Conservation (phyloP, 176 grass and related monocot genomes). For the Zea mays region DNA sequence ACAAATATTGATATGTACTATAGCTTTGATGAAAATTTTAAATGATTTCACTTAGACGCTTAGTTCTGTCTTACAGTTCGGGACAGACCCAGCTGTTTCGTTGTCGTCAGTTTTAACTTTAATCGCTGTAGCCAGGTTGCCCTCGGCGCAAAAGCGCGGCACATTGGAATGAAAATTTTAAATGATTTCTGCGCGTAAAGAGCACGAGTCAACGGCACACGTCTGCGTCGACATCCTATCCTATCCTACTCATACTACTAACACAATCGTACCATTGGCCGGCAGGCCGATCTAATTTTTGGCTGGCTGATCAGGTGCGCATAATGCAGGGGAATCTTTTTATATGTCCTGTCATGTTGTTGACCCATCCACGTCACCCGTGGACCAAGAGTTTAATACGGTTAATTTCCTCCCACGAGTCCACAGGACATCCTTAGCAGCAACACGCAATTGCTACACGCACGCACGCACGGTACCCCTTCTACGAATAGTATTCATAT, state of each 20-base stretch:
- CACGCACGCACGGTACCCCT: background rate
- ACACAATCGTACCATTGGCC: background rate
- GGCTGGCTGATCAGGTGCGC: background rate
- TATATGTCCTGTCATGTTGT: constrained; percentile 17
- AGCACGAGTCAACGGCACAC: constrained; percentile 31
- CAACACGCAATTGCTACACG: background rate
- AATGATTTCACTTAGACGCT: background rate
- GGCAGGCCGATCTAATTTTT: background rate
- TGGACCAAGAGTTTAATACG: constrained; percentile 20
- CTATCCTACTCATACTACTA: background rate
- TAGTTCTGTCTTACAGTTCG: too few species aligned
- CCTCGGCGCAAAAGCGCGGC: background rate
- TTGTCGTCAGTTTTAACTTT: too few species aligned
- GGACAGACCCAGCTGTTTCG: too few species aligned
- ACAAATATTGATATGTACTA: background rate
- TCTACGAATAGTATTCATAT: background rate
- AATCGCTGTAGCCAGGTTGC: background rate
- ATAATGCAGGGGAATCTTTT: constrained; percentile 28
- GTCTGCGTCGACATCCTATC: background rate
- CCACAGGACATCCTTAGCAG: background rate
- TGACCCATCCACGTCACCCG: constrained; percentile 29
- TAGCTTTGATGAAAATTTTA: background rate
- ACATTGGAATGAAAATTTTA: background rate
- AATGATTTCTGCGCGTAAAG: background rate
- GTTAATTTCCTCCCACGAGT: constrained; percentile 25